Percentiles rank a stretch among this genome's conserved stretches.
phyloP scores from a whole-genome alignment of 345 rosid genomes.

The Arabis hirsuta region DNA sequence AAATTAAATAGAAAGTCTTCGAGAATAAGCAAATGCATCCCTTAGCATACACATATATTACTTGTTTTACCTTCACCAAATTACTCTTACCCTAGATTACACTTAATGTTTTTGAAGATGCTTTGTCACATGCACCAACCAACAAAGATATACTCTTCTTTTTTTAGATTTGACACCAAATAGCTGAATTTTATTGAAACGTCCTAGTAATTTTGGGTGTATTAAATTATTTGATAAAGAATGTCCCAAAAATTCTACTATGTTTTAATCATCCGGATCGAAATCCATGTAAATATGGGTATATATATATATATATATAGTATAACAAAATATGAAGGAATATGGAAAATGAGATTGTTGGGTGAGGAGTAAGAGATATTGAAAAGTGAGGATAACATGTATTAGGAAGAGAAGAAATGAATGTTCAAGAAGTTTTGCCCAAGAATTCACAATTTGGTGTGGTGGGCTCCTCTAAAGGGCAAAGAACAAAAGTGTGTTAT shows the following conservation, averaged over 20 bases:
- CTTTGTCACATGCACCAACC: constrained; percentile 35
- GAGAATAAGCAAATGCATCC: constrained; percentile 5
- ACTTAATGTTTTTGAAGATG: constrained; percentile 27
- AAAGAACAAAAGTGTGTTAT: constrained; percentile 43
- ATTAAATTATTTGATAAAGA: neutral
- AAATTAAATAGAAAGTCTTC: constrained; percentile 20
- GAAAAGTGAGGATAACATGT: constrained; percentile 39
- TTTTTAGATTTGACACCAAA: neutral
- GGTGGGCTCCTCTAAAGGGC: constrained; percentile 43
- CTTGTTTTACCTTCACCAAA: constrained; percentile 13
- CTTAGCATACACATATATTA: neutral
- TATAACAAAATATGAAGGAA: neutral
- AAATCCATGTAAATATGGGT: neutral
- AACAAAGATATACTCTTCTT: neutral
- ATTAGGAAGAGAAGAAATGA: constrained; percentile 42
- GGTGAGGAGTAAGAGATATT: constrained; percentile 21
- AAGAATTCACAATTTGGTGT: constrained; percentile 40
- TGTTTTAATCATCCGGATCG: neutral
- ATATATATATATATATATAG: neutral
- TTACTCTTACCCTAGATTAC: constrained; percentile 17
- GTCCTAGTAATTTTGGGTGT: neutral
- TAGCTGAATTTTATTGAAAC: constrained; percentile 11
- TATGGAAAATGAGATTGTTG: constrained; percentile 24
- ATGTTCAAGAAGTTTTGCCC: constrained; percentile 40
- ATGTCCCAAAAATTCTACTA: neutral